phyloP scores from a whole-genome alignment of 768 basidiomycete species.

The Suillus hirtellus region DNA sequence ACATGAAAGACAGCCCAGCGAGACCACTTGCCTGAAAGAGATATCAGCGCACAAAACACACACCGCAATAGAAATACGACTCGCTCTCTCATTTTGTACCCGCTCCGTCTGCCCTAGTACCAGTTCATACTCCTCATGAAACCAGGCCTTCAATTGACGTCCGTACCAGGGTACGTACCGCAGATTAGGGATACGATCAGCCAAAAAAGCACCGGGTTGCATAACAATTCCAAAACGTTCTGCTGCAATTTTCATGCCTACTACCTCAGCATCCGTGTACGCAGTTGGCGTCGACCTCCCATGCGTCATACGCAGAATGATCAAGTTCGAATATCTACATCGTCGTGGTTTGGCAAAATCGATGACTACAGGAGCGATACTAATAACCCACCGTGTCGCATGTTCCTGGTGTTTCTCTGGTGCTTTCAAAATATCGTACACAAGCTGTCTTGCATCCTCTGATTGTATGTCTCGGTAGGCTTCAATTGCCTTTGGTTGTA shows the following conservation, averaged over 20 bases:
- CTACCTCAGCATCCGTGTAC: constrained; percentile 17
- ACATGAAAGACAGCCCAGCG: constrained; percentile 40
- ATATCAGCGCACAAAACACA: neutral
- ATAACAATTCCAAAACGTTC: constrained; percentile 26
- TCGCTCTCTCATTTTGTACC: constrained; percentile 43
- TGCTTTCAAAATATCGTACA: constrained; percentile 10
- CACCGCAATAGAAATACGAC: neutral
- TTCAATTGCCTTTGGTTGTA: constrained; percentile 46
- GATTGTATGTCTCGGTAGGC: constrained; percentile 45
- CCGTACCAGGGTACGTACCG: constrained; percentile 57
- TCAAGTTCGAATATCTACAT: constrained; percentile 47
- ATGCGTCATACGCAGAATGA: constrained; percentile 47
- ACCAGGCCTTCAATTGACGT: constrained; percentile 49
- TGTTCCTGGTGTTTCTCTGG: constrained; percentile 5
- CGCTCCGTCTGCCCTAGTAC: constrained; percentile 47
- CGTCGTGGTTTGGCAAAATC: neutral
- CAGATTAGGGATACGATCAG: constrained; percentile 31
- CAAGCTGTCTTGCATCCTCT: constrained; percentile 23
- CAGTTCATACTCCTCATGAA: constrained; percentile 48
- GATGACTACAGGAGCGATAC: neutral
- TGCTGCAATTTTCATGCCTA: constrained; percentile 21
- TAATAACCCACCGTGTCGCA: neutral
- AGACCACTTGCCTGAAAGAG: constrained; percentile 10
- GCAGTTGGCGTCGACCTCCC: constrained; percentile 52
- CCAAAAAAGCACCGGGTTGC: constrained; percentile 27